Evolutionary conservation across 2,329 filamentous ascomycete species (phyloP), one percentile per base, ranked within the genome.

Genomic region (Colletotrichum lindemuthianum): DNA sequence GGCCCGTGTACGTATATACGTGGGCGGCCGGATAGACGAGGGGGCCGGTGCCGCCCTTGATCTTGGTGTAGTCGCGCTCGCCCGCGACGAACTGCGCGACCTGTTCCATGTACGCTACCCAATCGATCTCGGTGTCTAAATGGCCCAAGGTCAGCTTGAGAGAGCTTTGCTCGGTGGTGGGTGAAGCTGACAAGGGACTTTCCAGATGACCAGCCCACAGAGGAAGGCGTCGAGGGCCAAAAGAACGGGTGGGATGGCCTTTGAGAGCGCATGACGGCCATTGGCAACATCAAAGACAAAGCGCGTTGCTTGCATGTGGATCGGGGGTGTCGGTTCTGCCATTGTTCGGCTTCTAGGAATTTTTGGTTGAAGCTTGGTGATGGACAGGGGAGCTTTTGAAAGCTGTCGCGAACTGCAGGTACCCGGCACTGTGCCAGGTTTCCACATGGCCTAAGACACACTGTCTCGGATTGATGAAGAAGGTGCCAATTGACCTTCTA

Each of bases 51-150:
- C 88, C 90, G 70, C 96, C 96, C 73, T 90, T 86, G 74, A 99
- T 94, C 63, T 89, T 85, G 66, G 87, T 88, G 77, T 99, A 99
- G 77, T 97, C 90, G 74, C 92, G 88, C 81, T 98, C 94, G 72
- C 96, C 96, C 15, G 87, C 84, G 49, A 94, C 80, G 73, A 91
- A 96, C 70, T 94, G 89, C 44, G 86, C 79, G 48, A 98, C 84
- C 73, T 99, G 96, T 75, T 97, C 86, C 94, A 99, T 98, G 78
- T 99, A 99, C 0, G 96, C 93, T 64, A 85, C 86, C 95, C 95
- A 99, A 79, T 99, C 96, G 73, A 99, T 99, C 78, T 99, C 96
- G 47, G 96, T 99, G 76, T 99, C 96, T 85, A 69, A 47, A 51
- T 48, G 32, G 15, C 7, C 15, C 44, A 15, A 43, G 15, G 45